Evolutionary conservation across 2,329 filamentous ascomycete genomes (phyloP), one percentile per base, ranked within the genome.

Genomic region (Botrytis elliptica): DNA sequence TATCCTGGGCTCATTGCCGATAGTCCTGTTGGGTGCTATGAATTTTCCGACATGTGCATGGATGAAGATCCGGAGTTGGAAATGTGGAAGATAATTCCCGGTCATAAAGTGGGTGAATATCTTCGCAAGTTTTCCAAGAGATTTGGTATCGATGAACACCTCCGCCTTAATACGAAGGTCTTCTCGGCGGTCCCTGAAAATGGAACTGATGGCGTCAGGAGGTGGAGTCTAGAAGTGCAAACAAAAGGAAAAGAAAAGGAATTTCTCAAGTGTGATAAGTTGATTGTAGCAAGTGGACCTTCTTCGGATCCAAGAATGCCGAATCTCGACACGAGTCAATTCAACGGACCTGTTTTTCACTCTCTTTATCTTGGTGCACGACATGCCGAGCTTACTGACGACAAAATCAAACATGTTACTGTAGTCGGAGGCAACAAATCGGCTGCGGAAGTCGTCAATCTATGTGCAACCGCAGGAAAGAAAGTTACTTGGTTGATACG

Each of bases 1-100:
- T 91, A 94, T 79, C 87, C 89, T 0, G 89, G 88, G 2, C 85
- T 95, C 62, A 91, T 89, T 77, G 90, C 88, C 71, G 94, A 94
- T 82, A 94, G 93, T 78, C 87, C 92, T 79, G 81, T 90, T 22
- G 91, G 91, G 2, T 91, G 88, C 0, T 93, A 90, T 77, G 91
- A 94, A 80, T 94, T 88, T 78, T 89, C 89, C 0, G 92, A 93
- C 77, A 93, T 92, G 75, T 90, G 91, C 18, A 77, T 77, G 76
- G 70, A 72, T 18, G 70, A 72, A n/a, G 70, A 72, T 68, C 46
- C 70, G 29, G 70, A 60, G 5, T 14, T 75, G 40, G 36, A 74
- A 25, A 64, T 59, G 55, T 74, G 73, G 73, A 57, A 38, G 2
- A 71, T 68, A n/a, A 67, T 76, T 59, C 55, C 74, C 3, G 72